Percentiles rank a stretch among this genome's conserved stretches.
Conservation (phyloP, 306 rosid genomes). For the Astragalus glycyphyllos region DNA sequence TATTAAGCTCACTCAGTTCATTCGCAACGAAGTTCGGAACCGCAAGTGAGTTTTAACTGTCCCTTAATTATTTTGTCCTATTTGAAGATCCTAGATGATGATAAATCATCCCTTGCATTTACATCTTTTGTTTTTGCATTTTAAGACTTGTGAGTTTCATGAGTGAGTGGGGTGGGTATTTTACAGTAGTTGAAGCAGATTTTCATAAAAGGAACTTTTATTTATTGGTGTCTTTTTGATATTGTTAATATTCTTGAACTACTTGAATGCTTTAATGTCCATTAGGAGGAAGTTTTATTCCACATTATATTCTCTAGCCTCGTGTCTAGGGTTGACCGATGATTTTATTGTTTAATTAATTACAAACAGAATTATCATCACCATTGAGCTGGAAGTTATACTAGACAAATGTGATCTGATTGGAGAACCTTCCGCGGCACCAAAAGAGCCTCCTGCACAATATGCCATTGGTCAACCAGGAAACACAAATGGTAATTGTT, state of each 20-base stretch:
- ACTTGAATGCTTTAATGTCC: not conserved
- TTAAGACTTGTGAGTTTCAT: constrained; percentile 5
- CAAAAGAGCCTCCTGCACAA: too few species aligned
- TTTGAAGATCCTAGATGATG: too few species aligned
- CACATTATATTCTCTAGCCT: not conserved
- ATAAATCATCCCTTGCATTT: too few species aligned
- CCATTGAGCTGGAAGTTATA: constrained; percentile 69
- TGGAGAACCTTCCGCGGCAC: too few species aligned
- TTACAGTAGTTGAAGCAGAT: not conserved
- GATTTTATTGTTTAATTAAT: constrained; percentile 20
- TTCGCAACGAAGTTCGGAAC: constrained; percentile 57
- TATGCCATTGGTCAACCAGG: constrained; percentile 46
- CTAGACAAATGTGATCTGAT: constrained; percentile 34
- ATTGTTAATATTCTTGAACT: not conserved
- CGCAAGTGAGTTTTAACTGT: constrained; percentile 65
- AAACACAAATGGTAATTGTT: constrained; percentile 2
- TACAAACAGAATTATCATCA: constrained; percentile 73
- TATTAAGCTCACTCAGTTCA: constrained; percentile 49
- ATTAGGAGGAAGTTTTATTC: constrained; percentile 2
- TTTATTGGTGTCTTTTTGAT: not conserved
- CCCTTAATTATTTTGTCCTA: too few species aligned
- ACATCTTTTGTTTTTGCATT: not conserved
- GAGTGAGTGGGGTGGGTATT: not conserved
- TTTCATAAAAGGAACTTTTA: not conserved
- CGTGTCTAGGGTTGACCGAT: not conserved